These are phyloP conservation scores for Colletotrichum musicola DNA, from an alignment of 2,329 filamentous ascomycete genomes.

Conservation along the genomic window DNA sequence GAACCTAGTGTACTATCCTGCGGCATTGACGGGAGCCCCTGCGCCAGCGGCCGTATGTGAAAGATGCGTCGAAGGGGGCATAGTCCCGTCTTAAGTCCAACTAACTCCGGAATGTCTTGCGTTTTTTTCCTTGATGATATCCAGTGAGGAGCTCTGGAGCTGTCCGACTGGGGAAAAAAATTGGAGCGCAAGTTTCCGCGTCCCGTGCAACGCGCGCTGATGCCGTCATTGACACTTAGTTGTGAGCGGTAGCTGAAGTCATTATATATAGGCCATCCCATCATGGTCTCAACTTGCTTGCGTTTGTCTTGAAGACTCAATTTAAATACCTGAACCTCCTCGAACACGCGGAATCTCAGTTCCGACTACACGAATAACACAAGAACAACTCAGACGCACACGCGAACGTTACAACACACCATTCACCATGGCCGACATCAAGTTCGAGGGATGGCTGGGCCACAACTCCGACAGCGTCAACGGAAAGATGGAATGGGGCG, in stretches of 20 bases:
- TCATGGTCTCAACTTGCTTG: not conserved
- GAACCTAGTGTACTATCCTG: not conserved
- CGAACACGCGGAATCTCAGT: not conserved
- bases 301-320: no score
- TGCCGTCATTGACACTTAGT: constrained; percentile 32
- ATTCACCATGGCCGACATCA: constrained; percentile 52
- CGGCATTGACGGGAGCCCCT: constrained; percentile 24
- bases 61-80: not conserved
- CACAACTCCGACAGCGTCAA: constrained; percentile 54
- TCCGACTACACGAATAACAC: not conserved
- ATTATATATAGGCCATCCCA: constrained; percentile 19
- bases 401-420: not conserved
- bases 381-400: no score
- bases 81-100: constrained; percentile 32
- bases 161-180: not conserved
- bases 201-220: constrained; percentile 13
- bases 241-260: not conserved
- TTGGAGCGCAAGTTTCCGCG: constrained; percentile 2
- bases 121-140: constrained; percentile 25
- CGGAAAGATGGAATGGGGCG: constrained; percentile 67
- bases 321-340: no score
- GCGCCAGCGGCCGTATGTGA: not conserved
- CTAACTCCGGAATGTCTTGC: constrained; percentile 20
- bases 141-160: not conserved
- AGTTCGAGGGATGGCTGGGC: constrained; percentile 67